phyloP scores from a whole-genome alignment of 495 filamentous ascomycete genomes.

The Lasiosphaeria ovina region DNA sequence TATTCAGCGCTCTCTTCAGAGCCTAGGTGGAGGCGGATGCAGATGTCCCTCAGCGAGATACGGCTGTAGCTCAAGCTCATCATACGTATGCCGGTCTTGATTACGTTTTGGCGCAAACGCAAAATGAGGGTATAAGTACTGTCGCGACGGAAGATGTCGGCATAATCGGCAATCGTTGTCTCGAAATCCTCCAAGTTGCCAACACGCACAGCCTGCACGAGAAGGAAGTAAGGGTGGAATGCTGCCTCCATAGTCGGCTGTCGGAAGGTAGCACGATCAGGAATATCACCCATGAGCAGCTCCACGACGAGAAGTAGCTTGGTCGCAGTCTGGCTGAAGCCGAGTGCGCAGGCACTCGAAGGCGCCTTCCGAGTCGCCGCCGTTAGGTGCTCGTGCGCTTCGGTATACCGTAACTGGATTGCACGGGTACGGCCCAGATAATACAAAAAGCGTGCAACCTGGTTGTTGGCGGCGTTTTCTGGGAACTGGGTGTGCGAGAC shows the following conservation, averaged over 20 bases:
- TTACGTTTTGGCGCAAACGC: constrained; percentile 94
- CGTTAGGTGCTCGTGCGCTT: constrained; percentile 91
- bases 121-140: constrained; percentile 94
- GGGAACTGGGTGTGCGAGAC: constrained; percentile 95
- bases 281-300: constrained; percentile 97
- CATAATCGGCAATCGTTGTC: constrained; percentile 74
- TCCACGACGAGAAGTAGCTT: constrained; percentile 95
- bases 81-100: constrained; percentile 98
- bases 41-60: constrained; percentile 97
- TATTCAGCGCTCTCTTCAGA: constrained; percentile 97
- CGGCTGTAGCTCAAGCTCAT: constrained; percentile 97
- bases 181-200: constrained; percentile 92
- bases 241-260: constrained; percentile 79
- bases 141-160: constrained; percentile 82
- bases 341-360: constrained; percentile 79
- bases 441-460: constrained; percentile 94
- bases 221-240: constrained; percentile 84
- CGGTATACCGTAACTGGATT: constrained; percentile 92
- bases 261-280: constrained; percentile 90
- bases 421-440: constrained; percentile 95
- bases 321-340: constrained; percentile 92
- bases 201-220: constrained; percentile 91
- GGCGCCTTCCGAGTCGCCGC: constrained; percentile 93
- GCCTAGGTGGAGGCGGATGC: constrained; percentile 86
- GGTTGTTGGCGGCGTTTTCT: constrained; percentile 89